These are phyloP conservation scores for Hericium alpestre DNA, from an alignment of 768 basidiomycete species.

Conservation along the genomic window DNA sequence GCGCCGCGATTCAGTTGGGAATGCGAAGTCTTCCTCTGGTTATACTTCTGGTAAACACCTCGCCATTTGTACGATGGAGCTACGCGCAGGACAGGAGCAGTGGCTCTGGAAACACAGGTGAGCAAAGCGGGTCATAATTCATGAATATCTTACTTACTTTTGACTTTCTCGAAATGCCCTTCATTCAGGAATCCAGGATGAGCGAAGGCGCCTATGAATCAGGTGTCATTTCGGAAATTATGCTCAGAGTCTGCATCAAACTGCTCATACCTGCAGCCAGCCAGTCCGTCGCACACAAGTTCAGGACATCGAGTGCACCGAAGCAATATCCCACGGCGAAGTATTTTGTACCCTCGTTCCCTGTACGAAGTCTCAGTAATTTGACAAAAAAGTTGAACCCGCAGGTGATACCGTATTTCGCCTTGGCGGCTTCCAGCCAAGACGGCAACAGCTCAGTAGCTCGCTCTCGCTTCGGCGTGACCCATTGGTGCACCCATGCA, in stretches of 20 bases:
- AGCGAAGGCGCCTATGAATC: slow-evolving; percentile 39
- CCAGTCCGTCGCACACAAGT: slow-evolving; percentile 34
- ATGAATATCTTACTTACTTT: slow-evolving; percentile 26
- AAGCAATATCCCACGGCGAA: slow-evolving; percentile 34
- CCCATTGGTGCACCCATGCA: slow-evolving; percentile 28
- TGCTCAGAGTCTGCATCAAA: too few species aligned
- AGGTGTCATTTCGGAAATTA: too few species aligned
- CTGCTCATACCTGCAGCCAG: slow-evolving; percentile 34
- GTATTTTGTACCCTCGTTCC: slow-evolving; percentile 13
- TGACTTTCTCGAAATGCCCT: slow-evolving; percentile 36
- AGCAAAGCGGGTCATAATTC: too few species aligned
- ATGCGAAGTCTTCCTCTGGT: slow-evolving; percentile 42
- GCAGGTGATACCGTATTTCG: slow-evolving; percentile 34
- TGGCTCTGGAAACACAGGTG: slow-evolving; percentile 28
- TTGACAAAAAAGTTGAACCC: not conserved
- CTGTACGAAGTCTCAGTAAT: slow-evolving; percentile 7
- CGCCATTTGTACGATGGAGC: not conserved
- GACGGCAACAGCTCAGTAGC: too few species aligned
- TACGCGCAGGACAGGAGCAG: slow-evolving; percentile 47
- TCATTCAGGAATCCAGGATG: slow-evolving; percentile 43
- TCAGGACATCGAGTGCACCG: slow-evolving; percentile 41
- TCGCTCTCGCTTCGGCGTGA: slow-evolving; percentile 22
- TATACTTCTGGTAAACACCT: not conserved
- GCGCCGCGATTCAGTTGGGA: slow-evolving; percentile 40
- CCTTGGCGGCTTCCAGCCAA: slow-evolving; percentile 43